These are phyloP conservation scores for Paralagenidium karlingii DNA, from an alignment of 352 stramenopile species.

Conservation along the genomic window DNA sequence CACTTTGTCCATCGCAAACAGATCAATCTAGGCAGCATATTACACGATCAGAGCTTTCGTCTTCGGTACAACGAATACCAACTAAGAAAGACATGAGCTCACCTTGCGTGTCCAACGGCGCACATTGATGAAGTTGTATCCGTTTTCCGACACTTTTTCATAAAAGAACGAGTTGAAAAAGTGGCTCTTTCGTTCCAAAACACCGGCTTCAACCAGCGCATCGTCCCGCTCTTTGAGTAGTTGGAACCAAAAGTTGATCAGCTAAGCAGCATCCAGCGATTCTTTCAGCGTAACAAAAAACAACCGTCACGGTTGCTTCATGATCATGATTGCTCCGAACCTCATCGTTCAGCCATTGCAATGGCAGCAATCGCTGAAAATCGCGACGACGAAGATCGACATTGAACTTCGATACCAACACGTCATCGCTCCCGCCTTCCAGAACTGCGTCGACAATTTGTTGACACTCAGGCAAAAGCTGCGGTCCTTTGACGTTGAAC, in stretches of 20 bases:
- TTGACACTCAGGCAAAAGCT: slow-evolving; percentile 50
- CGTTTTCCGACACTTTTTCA: slow-evolving; percentile 62
- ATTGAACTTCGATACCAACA: slow-evolving; percentile 74
- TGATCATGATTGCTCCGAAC: slow-evolving; percentile 12
- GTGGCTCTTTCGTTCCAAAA: slow-evolving; percentile 40
- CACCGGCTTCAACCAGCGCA: slow-evolving; percentile 27
- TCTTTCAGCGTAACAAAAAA: not conserved
- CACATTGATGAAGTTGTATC: slow-evolving; percentile 79
- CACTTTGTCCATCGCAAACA: slow-evolving; percentile 87
- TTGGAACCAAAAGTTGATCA: slow-evolving; percentile 85
- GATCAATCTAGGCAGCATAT: slow-evolving; percentile 33
- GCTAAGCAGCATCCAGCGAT: slow-evolving; percentile 7
- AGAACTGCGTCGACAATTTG: slow-evolving; percentile 46
- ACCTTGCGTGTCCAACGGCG: slow-evolving; percentile 77
- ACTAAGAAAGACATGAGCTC: not conserved
- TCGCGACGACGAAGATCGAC: slow-evolving; percentile 63
- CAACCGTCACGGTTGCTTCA: not conserved
- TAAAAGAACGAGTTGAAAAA: slow-evolving; percentile 87
- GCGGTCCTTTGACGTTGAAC: slow-evolving; percentile 23
- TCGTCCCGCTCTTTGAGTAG: slow-evolving; percentile 61
- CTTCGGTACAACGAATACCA: not conserved
- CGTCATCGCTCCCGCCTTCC: slow-evolving; percentile 30
- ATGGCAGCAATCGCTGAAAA: slow-evolving; percentile 54
- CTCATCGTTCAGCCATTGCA: slow-evolving; percentile 74
- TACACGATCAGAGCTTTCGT: not conserved